Percentiles rank a stretch among this genome's conserved stretches.
Conservation (phyloP, 495 filamentous ascomycete species). For the Hypoxylon cercidicola region DNA sequence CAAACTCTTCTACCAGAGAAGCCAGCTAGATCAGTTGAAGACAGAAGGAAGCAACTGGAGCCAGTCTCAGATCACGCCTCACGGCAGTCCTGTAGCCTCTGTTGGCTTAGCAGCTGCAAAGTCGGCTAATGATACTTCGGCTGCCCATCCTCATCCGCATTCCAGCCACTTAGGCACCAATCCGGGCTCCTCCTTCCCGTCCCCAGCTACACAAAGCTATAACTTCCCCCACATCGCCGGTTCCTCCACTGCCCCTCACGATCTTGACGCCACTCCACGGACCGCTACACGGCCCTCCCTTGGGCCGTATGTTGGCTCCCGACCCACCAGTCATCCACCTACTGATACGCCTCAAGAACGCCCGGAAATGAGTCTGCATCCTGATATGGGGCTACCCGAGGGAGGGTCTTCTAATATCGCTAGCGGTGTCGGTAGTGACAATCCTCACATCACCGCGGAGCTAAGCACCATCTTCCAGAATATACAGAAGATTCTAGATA, state of each 20-base stretch:
- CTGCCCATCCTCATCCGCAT: conserved; percentile 21
- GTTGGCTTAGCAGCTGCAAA: conserved; percentile 23
- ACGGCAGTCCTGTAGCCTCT: conserved; percentile 59
- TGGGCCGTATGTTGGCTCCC: conserved; percentile 32
- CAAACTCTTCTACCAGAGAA: conserved; percentile 93
- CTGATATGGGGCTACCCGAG: conserved; percentile 36
- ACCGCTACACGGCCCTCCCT: conserved; percentile 45
- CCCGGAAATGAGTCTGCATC: conserved; percentile 28
- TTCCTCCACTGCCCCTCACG: conserved; percentile 28
- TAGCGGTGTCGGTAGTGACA: conserved; percentile 61
- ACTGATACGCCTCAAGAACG: conserved; percentile 36
- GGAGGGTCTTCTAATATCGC: conserved; percentile 37
- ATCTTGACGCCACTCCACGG: conserved; percentile 43
- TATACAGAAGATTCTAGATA: conserved; percentile 81
- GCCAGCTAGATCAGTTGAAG: conserved; percentile 70
- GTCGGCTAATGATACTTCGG: conserved; percentile 23
- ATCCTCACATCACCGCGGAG: conserved; percentile 81
- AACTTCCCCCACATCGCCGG: conserved; percentile 45
- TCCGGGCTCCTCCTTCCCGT: conserved; percentile 27
- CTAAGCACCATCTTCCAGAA: conserved; percentile 85
- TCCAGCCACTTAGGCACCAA: conserved; percentile 11
- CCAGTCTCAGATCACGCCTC: conserved; percentile 57
- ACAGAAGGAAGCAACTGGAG: conserved; percentile 57
- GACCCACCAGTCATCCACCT: conserved; percentile 18
- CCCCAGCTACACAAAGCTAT: conserved; percentile 38